Evolutionary conservation across 768 basidiomycete genomes (phyloP).

Genomic region (Lepiota brunneoincarnata): DNA sequence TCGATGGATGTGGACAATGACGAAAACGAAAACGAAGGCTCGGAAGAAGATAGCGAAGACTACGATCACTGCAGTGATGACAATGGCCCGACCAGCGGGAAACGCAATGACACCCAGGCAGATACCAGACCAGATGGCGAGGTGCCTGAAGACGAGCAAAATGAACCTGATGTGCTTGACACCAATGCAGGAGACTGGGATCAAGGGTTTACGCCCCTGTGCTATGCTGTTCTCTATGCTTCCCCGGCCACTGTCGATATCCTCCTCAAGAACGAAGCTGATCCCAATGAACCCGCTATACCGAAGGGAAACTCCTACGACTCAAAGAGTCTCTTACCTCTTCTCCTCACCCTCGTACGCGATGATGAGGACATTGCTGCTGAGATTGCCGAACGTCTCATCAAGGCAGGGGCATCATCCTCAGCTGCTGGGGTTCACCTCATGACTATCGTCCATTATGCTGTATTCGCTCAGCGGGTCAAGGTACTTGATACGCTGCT

Average conservation of each 20-base stretch:
- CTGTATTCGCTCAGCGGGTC: constrained; percentile 31
- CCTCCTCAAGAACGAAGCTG: constrained; percentile 46
- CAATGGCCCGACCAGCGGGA: constrained; percentile 12
- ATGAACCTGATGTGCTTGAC: constrained; percentile 54
- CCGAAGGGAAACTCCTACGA: constrained; percentile 17
- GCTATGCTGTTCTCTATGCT: constrained; percentile 48
- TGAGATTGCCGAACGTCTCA: constrained; percentile 36
- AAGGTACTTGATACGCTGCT: constrained; percentile 40
- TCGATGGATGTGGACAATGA: constrained; percentile 29
- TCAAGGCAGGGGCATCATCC: constrained; percentile 38
- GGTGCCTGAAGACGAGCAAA: constrained; percentile 45
- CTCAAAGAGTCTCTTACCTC: constrained; percentile 31
- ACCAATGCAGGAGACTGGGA: constrained; percentile 59
- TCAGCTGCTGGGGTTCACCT: constrained; percentile 36
- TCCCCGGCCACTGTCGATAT: constrained; percentile 41
- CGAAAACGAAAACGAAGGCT: constrained; percentile 25
- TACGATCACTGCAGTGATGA: constrained; percentile 20
- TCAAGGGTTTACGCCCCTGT: constrained; percentile 48
- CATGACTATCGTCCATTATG: constrained; percentile 39
- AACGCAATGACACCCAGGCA: constrained; percentile 13
- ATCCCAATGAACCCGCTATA: constrained; percentile 33
- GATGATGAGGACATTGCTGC: constrained; percentile 39
- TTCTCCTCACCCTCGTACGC: constrained; percentile 36
- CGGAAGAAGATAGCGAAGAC: constrained; percentile 22
- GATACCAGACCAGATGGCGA: constrained; percentile 24